Evolutionary conservation across 305 asterid species (phyloP), one percentile per base, ranked within the genome.

Genomic region (Caryopteris hybrid): DNA sequence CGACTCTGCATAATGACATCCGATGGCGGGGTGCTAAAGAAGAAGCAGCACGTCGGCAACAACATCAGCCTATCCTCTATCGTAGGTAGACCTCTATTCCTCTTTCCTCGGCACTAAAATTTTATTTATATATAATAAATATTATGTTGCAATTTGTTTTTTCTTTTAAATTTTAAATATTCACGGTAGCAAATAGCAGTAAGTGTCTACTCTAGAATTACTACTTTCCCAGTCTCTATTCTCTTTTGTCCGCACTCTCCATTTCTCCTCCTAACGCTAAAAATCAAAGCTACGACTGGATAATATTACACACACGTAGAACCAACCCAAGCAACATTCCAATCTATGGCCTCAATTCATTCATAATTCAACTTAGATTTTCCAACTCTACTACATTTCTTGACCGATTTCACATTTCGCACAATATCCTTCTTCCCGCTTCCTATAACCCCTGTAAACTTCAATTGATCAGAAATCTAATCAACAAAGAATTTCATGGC

Each of bases 291-390:
- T 8, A 2, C 43, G 71, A 74, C 69, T 82, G 92, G 95, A 82
- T 85, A 71, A 74, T 76, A 80, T 64, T 71, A 5, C 20, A 43
- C 56, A 75, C 88, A 80, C 88, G 95, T 84, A 75, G 84, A 78
- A 58, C 78, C 69, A 69, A 62, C 45, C 51, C 51, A 16, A 55
- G 61, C 43, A 0, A 38, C 43, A 38, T 10, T 38, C 13, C 11
- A 6, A 38, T 38, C 71, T 60, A 71, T 80, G 92, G 90, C 80
- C 71, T 80, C 39, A 18, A 21, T 80, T 76, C 52, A 52, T 34
- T 68, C 80, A 38, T 60, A 81, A 64, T 42, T 69, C 78, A 36
- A 43, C 33, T 64, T 41, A 1, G 5, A 50, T 1, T 29, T 29
- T 13, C 38, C 50, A 17, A 29, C 34, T 29, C 34, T 29, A 29